Base-by-base conservation (phyloP, 345 rosid species). In the Linum lewisii region DNA sequence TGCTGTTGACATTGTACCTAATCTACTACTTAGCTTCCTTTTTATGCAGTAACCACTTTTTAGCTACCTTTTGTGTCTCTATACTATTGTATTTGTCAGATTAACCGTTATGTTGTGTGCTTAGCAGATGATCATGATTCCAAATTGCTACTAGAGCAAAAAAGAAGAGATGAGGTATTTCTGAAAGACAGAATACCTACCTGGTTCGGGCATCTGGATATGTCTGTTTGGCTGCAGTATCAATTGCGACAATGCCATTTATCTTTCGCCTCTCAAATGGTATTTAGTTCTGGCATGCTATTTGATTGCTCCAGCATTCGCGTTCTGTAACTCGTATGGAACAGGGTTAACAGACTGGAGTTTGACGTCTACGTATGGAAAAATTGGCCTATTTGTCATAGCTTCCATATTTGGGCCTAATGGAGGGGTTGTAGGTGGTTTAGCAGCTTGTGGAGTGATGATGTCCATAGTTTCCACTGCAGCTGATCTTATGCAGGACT, bases 401-500 rank as follows among this genome's bases (percentile, higher is more conserved):
- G 98, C 96, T 44, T 85, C 98, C 0, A 21, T 82, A 60, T 91
- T 91, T 18, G 98, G 98, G 66, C 73, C 57, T 15, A 47, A 79
- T 54, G 98, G 98, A 29, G 98, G 98, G 13, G 92, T 88, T 62
- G 72, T 91, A 36, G 98, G 96, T 2, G 92, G 98, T 34, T 76
- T 87, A 65, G 96, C 88, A 45, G 96, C 95, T 20, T 85, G 83
- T 69, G 95, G 90, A 22, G 80, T 84, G 26, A 91, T 91, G 98
- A 91, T 87, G 95, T 68, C 95, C 47, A 91, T 91, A 20, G 92
- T 91, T 73, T 79, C 98, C 47, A 91, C 87, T 0, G 98, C 98
- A 8, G 95, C 96, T 56, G 95, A 92, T 77, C 95, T 92, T 25
- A 86, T 92, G 96, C 96, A 88, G 76, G 96, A 92, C 72, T 88